A percentile compares a stretch with the other conserved stretches of the same genome.
Conservation (phyloP, 192 early-diverging fungal species). For the Kappamyces sp. region DNA sequence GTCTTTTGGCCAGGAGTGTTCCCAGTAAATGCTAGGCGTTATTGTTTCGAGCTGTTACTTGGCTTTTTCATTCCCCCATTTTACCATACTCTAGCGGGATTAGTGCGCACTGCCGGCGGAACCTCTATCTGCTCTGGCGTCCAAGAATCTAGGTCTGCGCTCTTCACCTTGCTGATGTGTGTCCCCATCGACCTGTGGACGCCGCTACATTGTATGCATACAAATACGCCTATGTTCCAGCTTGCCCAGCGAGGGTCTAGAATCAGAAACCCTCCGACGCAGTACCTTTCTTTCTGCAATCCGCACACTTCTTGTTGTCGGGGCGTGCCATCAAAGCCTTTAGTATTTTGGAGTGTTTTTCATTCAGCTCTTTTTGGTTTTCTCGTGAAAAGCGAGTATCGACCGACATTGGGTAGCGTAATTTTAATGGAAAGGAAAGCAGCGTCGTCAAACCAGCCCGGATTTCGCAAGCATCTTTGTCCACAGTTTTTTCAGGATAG, state of each 20-base stretch:
- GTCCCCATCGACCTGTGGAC: slow-evolving; percentile 78
- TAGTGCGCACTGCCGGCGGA: not conserved
- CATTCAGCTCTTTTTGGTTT: slow-evolving; percentile 62
- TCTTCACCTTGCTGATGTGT: slow-evolving; percentile 84
- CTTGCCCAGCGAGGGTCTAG: slow-evolving; percentile 74
- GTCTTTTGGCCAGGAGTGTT: slow-evolving; percentile 39
- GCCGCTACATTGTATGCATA: slow-evolving; percentile 90
- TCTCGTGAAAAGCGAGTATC: slow-evolving; percentile 57
- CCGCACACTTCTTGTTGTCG: slow-evolving; percentile 71
- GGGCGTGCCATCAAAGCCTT: slow-evolving; percentile 62
- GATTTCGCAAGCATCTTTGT: no score
- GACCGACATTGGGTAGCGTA: no score
- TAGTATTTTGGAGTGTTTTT: slow-evolving; percentile 64
- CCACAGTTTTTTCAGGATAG: no score
- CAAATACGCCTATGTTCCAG: slow-evolving; percentile 84
- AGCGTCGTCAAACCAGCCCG: no score
- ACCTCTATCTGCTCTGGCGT: slow-evolving; percentile 66
- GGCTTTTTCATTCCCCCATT: slow-evolving; percentile 72
- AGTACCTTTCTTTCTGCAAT: slow-evolving; percentile 72
- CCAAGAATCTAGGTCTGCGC: slow-evolving; percentile 77
- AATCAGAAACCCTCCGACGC: not conserved
- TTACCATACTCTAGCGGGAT: slow-evolving; percentile 51
- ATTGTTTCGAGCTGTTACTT: slow-evolving; percentile 37
- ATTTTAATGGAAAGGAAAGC: no score
- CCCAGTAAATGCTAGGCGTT: slow-evolving; percentile 42